A percentile compares a stretch with the other conserved stretches of the same genome.
These are phyloP conservation scores for Beta corolliflora DNA, from an alignment of 179 eudicot species.

Conservation along the genomic window DNA sequence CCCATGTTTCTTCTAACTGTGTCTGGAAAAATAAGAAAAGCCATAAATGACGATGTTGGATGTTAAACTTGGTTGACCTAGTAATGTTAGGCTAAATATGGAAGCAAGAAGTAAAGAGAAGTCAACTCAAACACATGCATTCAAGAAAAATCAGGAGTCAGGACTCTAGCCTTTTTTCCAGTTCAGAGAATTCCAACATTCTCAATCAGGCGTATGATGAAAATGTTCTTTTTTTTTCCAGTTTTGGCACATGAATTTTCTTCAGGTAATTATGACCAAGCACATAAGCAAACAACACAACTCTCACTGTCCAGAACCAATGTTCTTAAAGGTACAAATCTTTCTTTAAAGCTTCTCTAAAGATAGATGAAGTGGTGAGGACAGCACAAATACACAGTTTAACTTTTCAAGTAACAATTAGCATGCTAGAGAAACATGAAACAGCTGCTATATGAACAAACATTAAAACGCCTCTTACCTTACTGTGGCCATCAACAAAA, in stretches of 20 bases:
- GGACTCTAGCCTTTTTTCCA: not conserved
- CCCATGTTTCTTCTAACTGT: constrained; percentile 91
- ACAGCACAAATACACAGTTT: no score
- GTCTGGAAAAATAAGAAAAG: constrained; percentile 51
- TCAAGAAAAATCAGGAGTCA: not conserved
- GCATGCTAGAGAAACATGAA: not conserved
- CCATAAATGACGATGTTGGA: constrained; percentile 1
- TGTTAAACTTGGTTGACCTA: not conserved
- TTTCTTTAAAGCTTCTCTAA: no score
- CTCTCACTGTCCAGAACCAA: no score
- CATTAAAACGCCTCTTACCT: constrained; percentile 44
- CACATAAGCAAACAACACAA: no score
- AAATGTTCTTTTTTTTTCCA: not conserved
- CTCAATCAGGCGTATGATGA: not conserved
- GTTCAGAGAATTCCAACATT: not conserved
- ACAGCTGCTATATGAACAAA: constrained; percentile 3
- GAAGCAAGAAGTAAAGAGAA: not conserved
- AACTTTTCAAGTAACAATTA: no score
- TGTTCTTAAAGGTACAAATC: no score
- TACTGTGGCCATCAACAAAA: constrained; percentile 87
- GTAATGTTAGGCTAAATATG: not conserved
- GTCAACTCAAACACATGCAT: not conserved
- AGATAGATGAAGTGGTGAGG: no score
- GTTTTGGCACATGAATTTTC: not conserved
- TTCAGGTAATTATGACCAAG: not conserved